Conservation (phyloP, 179 eudicot genomes). For the Camellia oleifera region DNA sequence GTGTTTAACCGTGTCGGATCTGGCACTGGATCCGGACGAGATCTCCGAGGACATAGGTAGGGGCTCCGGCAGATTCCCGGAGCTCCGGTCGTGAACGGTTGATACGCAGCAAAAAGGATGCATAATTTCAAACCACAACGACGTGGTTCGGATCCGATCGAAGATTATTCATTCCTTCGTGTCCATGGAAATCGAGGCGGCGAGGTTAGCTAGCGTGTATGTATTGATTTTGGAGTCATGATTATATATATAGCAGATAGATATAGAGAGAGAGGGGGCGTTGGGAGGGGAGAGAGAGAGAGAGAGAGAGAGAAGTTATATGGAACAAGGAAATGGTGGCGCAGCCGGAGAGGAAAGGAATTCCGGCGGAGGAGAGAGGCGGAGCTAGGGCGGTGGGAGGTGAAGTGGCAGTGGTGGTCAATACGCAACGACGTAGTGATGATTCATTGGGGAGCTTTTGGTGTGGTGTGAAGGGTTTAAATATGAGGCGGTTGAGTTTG, state of each 20-base stretch:
- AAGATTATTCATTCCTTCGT: not conserved
- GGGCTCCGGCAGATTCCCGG: not conserved
- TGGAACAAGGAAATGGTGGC: not conserved
- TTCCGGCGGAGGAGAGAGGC: slow-evolving; percentile 1
- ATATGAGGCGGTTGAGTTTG: not conserved
- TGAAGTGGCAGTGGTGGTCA: slow-evolving; percentile 7
- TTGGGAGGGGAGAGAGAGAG: not conserved
- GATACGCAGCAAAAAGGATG: slow-evolving; percentile 26
- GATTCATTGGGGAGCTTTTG: not conserved
- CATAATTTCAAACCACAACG: slow-evolving; percentile 16
- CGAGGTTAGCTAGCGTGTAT: slow-evolving; percentile 7
- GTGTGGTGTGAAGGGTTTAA: not conserved
- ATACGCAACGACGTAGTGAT: not conserved
- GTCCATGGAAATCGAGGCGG: not conserved
- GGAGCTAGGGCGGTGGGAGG: not conserved
- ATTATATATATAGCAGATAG: not conserved
- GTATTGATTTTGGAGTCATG: not conserved
- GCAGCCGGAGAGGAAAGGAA: slow-evolving; percentile 1
- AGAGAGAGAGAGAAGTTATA: not conserved
- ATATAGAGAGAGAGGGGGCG: not conserved
- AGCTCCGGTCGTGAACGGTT: slow-evolving; percentile 12
- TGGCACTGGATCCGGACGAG: not conserved
- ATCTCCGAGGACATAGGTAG: slow-evolving; percentile 7
- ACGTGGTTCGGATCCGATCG: not conserved
- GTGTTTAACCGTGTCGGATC: slow-evolving; percentile 10